These are phyloP conservation scores for Phytophthora tentaculata DNA, from an alignment of 352 stramenopile species.

Conservation along the genomic window DNA sequence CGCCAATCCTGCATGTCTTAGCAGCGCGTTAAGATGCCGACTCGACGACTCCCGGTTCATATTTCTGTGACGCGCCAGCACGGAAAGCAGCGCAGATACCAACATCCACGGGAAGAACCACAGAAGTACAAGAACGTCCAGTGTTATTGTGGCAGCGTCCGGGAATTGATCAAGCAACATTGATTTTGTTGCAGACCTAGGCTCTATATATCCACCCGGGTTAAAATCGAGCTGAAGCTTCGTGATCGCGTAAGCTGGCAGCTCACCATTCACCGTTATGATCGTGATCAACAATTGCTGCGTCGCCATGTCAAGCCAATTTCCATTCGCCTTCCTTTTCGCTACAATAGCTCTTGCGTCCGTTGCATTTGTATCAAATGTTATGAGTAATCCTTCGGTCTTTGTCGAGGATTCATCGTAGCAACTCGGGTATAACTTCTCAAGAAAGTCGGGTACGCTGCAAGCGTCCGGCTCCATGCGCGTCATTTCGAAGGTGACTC, in stretches of 20 bases:
- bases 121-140: slow-evolving; percentile 40
- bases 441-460: slow-evolving; percentile 7
- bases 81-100: slow-evolving; percentile 25
- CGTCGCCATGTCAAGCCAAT: slow-evolving; percentile 7
- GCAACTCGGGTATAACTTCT: slow-evolving; percentile 11
- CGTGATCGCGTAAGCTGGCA: slow-evolving; percentile 12
- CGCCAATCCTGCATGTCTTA: slow-evolving; percentile 12
- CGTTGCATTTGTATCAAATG: slow-evolving; percentile 15
- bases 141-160: slow-evolving; percentile 15
- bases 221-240: slow-evolving; percentile 11
- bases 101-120: slow-evolving; percentile 35
- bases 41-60: slow-evolving; percentile 18
- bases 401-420: slow-evolving; percentile 2
- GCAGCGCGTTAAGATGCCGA: slow-evolving; percentile 27
- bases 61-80: slow-evolving; percentile 18
- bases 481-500: slow-evolving; percentile 37
- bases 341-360: slow-evolving; percentile 3
- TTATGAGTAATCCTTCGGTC: slow-evolving; percentile 8
- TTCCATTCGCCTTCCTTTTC: slow-evolving; percentile 7
- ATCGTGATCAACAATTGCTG: slow-evolving; percentile 13
- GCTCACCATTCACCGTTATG: slow-evolving; percentile 14
- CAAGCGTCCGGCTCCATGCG: slow-evolving; percentile 15
- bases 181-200: slow-evolving; percentile 30
- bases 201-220: slow-evolving; percentile 12
- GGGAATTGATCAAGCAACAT: slow-evolving; percentile 42